phyloP scores from a whole-genome alignment of 805 yeast species.

The Starmerella cellae region DNA sequence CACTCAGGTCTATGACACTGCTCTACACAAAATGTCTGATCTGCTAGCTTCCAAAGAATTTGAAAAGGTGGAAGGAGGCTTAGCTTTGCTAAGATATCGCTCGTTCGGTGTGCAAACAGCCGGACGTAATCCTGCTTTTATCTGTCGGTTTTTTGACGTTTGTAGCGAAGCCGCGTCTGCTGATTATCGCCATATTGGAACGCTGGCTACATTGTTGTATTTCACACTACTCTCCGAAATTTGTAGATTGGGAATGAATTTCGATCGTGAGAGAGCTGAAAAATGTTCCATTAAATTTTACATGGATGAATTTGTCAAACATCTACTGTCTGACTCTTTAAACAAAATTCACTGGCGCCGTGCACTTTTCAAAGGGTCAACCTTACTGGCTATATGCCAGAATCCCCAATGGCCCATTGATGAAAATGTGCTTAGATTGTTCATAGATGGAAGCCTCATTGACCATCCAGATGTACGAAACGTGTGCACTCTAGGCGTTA shows the following conservation, averaged over 20 bases:
- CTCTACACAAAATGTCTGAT: constrained; percentile 38
- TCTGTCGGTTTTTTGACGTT: constrained; percentile 1
- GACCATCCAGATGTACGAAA: constrained; percentile 31
- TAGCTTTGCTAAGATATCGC: constrained; percentile 43
- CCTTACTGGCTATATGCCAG: constrained; percentile 17
- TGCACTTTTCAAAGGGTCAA: constrained; percentile 12
- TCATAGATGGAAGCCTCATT: constrained; percentile 22
- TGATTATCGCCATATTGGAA: constrained; percentile 9
- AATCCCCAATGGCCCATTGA: constrained; percentile 20
- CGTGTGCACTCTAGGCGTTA: constrained; percentile 45
- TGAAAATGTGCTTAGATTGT: constrained; percentile 7
- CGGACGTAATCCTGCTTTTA: constrained; percentile 2
- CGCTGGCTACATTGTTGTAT: constrained; percentile 4
- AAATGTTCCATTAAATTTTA: neutral
- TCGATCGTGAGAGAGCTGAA: neutral
- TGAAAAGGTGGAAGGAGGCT: constrained; percentile 49
- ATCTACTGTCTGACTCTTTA: neutral
- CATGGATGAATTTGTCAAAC: constrained; percentile 2
- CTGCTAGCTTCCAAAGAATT: constrained; percentile 40
- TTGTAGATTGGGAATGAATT: constrained; percentile 34
- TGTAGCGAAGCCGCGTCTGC: constrained; percentile 8
- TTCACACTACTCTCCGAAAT: constrained; percentile 3
- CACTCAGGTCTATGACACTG: constrained; percentile 36
- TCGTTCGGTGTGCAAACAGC: constrained; percentile 31
- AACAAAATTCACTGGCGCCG: constrained; percentile 17